Base-by-base conservation (phyloP, 257 asterid genomes). In the Cruciata laevipes region DNA sequence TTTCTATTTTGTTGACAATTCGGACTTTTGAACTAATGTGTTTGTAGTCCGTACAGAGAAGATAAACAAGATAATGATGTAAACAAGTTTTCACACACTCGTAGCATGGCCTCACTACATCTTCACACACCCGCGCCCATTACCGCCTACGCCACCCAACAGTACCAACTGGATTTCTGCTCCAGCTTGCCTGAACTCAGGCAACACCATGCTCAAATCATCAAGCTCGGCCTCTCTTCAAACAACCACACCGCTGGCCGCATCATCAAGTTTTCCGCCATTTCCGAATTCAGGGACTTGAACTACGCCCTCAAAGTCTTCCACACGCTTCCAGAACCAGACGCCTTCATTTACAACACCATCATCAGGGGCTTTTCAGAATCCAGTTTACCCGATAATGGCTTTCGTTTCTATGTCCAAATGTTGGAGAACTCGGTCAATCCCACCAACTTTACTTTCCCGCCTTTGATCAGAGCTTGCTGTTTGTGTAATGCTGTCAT, bases 401-500 rank as follows among this genome's bases (percentile, higher is more conserved):
- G 88, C 75, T 40, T 91, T 20, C 6, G 58, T 69, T 57, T 84
- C 16, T 89, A 80, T 61, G 38, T 69, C 60, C 74, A 23, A 40
- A 85, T 89, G 98, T 73, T 91, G 65, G 80, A 76, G 44, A 61
- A 67, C 0, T 77, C 73, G 3, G 81, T 84, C 14, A 0, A 16
- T 2, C 96, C 91, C 6, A 91, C 89, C 73, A 80, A 79, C 24
- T 91, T 87, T 30, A 73, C 92, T 24, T 85, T 82, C 75, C 95
- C 95, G 35, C 86, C 91, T 33, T 67, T 88, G 17, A 70, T 88
- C 16, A 83, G 98, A 69, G 89, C 87, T 62, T 89, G 98, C 57
- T 78, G 86, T 78, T 32, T 70, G 0, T 79, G 71, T 3, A 61
- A 61, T 40, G 87, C 83, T 2, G 61, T 78, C 31, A 63, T 63